phyloP scores from a whole-genome alignment of 2,329 filamentous ascomycete species.

The Ascocoryne sarcoides region DNA sequence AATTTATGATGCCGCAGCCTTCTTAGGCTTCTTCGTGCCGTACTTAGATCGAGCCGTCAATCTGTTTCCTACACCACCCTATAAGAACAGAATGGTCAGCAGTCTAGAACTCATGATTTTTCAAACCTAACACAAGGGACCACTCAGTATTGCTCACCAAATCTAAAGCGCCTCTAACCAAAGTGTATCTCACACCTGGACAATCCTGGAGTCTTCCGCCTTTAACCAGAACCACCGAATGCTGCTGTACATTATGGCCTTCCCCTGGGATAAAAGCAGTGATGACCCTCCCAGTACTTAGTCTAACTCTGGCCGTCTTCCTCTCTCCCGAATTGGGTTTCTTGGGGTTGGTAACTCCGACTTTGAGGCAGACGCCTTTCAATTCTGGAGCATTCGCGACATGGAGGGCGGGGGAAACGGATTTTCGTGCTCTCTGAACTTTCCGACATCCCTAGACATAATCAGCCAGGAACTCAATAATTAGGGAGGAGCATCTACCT shows the following conservation, averaged over 20 bases:
- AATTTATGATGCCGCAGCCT: slow-evolving; percentile 34
- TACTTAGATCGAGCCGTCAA: slow-evolving; percentile 88
- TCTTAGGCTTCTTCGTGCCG: slow-evolving; percentile 97
- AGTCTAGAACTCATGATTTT: too few species aligned
- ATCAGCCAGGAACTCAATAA: background rate
- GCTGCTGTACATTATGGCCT: slow-evolving; percentile 98
- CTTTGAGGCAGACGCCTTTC: slow-evolving; percentile 94
- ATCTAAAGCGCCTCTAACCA: slow-evolving; percentile 87
- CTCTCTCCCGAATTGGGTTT: slow-evolving; percentile 97
- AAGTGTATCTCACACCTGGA: slow-evolving; percentile 92
- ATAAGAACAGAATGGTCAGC: too few species aligned
- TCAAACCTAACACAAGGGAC: too few species aligned
- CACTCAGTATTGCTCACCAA: slow-evolving; percentile 55
- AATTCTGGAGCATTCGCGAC: slow-evolving; percentile 64
- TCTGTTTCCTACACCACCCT: slow-evolving; percentile 87
- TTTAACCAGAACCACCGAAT: slow-evolving; percentile 92
- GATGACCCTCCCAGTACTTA: slow-evolving; percentile 79
- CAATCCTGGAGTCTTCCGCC: slow-evolving; percentile 94
- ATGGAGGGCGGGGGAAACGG: slow-evolving; percentile 76
- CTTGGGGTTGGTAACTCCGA: slow-evolving; percentile 90
- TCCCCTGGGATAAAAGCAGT: slow-evolving; percentile 95
- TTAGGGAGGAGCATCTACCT: slow-evolving; percentile 9
- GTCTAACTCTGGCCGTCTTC: slow-evolving; percentile 84
- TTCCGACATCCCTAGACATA: slow-evolving; percentile 56
- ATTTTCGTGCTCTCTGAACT: slow-evolving; percentile 72